phyloP scores from a whole-genome alignment of 1,284 basidiomycete genomes.

The Naganishia sp. region DNA sequence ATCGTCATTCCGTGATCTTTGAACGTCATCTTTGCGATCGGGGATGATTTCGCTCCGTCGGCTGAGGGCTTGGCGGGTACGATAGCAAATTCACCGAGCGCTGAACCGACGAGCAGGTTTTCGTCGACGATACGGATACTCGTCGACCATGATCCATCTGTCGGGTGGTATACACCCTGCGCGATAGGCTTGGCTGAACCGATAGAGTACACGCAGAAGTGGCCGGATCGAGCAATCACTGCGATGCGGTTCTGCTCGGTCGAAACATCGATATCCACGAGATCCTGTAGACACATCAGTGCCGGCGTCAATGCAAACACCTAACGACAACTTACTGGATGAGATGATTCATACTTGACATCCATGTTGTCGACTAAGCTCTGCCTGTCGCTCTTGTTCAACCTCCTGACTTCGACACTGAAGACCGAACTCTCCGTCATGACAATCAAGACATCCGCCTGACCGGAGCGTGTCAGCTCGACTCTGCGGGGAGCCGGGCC shows the following conservation, averaged over 20 bases:
- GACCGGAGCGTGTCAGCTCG: conserved; percentile 1
- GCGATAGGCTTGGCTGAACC: not conserved
- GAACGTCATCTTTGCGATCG: conserved; percentile 18
- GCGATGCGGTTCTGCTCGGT: not conserved
- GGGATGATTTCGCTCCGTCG: not conserved
- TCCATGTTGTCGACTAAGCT: conserved; percentile 1
- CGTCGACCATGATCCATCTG: conserved; percentile 13
- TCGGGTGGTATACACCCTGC: conserved; percentile 1
- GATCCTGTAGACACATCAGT: not conserved
- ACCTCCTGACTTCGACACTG: conserved; percentile 1
- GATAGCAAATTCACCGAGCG: conserved; percentile 18
- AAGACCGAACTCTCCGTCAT: conserved; percentile 9
- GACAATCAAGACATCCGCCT: not conserved
- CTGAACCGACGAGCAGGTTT: conserved; percentile 14
- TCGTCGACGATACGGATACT: conserved; percentile 14
- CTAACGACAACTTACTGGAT: not conserved
- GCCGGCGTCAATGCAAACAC: not conserved
- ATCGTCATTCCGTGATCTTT: conserved; percentile 12
- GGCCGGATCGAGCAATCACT: conserved; percentile 2
- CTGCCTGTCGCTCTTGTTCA: not conserved
- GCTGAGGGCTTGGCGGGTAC: not conserved
- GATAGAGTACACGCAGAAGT: conserved; percentile 1
- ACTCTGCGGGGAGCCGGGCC: not conserved
- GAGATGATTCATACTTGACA: conserved; percentile 3
- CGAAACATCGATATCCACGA: conserved; percentile 19